Evolutionary conservation across 2,329 filamentous ascomycete genomes (phyloP).

Genomic region (Metarhizium guizhouense): DNA sequence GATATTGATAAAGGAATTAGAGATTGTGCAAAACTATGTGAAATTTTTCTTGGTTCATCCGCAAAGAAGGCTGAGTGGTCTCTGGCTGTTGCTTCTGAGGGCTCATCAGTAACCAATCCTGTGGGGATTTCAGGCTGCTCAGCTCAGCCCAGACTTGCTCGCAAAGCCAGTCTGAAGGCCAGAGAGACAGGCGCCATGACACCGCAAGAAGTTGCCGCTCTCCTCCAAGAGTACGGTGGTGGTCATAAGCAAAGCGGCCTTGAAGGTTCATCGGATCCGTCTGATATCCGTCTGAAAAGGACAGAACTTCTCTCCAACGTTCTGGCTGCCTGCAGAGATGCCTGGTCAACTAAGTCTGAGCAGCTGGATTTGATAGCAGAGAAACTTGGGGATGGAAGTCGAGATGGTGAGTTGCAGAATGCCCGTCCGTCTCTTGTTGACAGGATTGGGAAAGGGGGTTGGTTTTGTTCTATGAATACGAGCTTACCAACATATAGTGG

Average conservation of each 20-base stretch:
- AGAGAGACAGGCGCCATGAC: slow-evolving; percentile 18
- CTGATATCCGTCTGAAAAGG: slow-evolving; percentile 14
- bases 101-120: background rate
- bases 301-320: slow-evolving; percentile 27
- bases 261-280: slow-evolving; percentile 16
- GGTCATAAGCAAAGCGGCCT: slow-evolving; percentile 15
- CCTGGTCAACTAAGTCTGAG: slow-evolving; percentile 29
- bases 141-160: background rate
- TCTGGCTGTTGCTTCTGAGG: no score
- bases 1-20: no score
- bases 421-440: background rate
- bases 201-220: slow-evolving; percentile 26
- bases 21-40: no score
- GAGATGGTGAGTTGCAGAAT: slow-evolving; percentile 37
- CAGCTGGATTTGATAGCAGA: slow-evolving; percentile 39
- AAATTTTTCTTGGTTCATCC: no score
- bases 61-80: background rate
- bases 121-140: background rate
- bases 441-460: background rate
- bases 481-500: slow-evolving; percentile 26
- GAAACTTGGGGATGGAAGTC: slow-evolving; percentile 45
- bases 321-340: slow-evolving; percentile 27
- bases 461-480: background rate
- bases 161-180: background rate
- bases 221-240: slow-evolving; percentile 26